Evolutionary conservation across 75 land plant genomes (phyloP).

Genomic region (Sequoiadendron giganteum): DNA sequence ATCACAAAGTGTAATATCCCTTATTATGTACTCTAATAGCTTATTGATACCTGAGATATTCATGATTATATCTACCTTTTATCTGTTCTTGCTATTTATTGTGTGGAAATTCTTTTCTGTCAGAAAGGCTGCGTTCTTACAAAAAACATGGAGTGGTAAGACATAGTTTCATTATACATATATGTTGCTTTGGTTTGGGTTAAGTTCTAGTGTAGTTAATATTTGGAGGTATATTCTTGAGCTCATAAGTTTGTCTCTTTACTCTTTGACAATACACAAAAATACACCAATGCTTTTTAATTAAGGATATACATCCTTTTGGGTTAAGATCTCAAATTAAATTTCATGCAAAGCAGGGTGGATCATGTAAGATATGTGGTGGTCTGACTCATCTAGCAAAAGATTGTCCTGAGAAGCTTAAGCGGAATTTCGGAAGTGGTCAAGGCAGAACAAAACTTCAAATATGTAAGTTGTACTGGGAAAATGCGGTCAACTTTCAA

Average conservation of each 20-base stretch:
- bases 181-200: background rate
- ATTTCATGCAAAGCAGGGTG: conserved; percentile 56
- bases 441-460: conserved; percentile 26
- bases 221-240: background rate
- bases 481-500: background rate
- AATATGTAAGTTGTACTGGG: conserved; percentile 36
- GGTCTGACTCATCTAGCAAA: conserved; percentile 85
- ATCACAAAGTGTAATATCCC: background rate
- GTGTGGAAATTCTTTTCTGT: background rate
- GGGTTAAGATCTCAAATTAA: background rate
- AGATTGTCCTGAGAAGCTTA: conserved; percentile 80
- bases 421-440: conserved; percentile 15
- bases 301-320: background rate
- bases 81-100: background rate
- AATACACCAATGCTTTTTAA: background rate
- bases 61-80: background rate
- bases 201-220: conserved; percentile 1
- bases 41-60: background rate
- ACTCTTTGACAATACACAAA: background rate
- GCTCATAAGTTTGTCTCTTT: background rate
- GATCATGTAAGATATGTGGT: conserved; percentile 88
- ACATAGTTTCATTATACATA: background rate
- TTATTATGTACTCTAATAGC: background rate
- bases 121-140: background rate
- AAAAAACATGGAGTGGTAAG: background rate